Percentiles rank a stretch among this genome's conserved stretches.
Conservation (phyloP, 202 grass and related monocot genomes). For the Panicum hallii region DNA sequence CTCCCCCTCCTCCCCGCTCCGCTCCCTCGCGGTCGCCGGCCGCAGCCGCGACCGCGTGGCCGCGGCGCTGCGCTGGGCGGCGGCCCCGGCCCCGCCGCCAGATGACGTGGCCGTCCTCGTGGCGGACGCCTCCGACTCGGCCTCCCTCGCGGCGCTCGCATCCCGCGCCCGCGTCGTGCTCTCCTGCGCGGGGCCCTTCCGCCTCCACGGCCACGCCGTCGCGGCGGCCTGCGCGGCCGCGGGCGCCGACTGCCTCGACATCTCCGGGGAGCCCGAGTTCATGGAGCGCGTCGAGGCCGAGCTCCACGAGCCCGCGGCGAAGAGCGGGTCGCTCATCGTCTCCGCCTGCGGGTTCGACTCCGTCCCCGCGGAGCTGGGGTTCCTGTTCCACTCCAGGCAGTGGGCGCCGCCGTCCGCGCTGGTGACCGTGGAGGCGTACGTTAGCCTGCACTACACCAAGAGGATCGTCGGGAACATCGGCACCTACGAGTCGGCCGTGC, state of each 20-base stretch:
- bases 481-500: slow-evolving; percentile 87
- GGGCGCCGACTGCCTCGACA: slow-evolving; percentile 83
- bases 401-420: slow-evolving; percentile 66
- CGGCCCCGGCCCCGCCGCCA: slow-evolving; percentile 42
- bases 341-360: slow-evolving; percentile 94
- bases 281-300: slow-evolving; percentile 83
- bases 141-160: slow-evolving; percentile 66
- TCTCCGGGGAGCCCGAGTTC: slow-evolving; percentile 88
- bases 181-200: slow-evolving; percentile 80
- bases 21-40: slow-evolving; percentile 76
- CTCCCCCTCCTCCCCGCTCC: slow-evolving; percentile 55
- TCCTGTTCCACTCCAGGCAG: slow-evolving; percentile 68
- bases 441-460: slow-evolving; percentile 68
- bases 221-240: slow-evolving; percentile 67
- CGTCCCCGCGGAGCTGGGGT: slow-evolving; percentile 77
- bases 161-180: slow-evolving; percentile 63
- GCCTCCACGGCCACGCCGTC: slow-evolving; percentile 70
- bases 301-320: slow-evolving; percentile 59
- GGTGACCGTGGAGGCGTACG: slow-evolving; percentile 57
- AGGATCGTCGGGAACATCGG: slow-evolving; percentile 74
- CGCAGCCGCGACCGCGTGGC: slow-evolving; percentile 71
- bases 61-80: slow-evolving; percentile 75
- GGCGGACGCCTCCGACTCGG: slow-evolving; percentile 69
- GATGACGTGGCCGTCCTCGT: slow-evolving; percentile 57
- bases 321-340: slow-evolving; percentile 66